Conservation (phyloP, 192 early-diverging fungal genomes). For the Rhizophagus sp. region DNA sequence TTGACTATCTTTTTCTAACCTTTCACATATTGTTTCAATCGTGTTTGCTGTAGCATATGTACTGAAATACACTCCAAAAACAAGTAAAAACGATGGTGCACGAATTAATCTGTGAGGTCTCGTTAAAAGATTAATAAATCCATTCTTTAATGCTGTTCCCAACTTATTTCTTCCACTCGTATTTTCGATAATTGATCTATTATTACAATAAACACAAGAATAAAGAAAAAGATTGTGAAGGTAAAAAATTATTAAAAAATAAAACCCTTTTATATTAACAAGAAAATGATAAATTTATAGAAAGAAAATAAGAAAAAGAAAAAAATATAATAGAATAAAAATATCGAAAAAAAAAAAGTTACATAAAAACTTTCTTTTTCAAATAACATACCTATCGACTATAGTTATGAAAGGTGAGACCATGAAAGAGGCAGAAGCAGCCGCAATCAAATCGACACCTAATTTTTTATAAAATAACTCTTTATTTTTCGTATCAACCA, state of each 20-base stretch:
- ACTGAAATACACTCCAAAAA: conserved; percentile 39
- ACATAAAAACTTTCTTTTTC: neutral
- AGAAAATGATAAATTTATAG: neutral
- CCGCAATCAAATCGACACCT: conserved; percentile 39
- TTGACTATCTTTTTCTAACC: conserved; percentile 26
- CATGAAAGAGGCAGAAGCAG: conserved; percentile 33
- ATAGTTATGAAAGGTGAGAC: conserved; percentile 50
- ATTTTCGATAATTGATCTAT: conserved; percentile 51
- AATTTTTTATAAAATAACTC: neutral
- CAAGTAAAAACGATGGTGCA: conserved; percentile 34
- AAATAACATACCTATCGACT: conserved; percentile 43
- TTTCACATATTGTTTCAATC: conserved; percentile 42
- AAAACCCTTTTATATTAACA: neutral
- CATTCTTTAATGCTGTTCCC: conserved; percentile 33
- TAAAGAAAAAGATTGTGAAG: neutral
- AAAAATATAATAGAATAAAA: neutral
- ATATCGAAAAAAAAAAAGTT: neutral
- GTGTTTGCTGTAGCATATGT: conserved; percentile 46
- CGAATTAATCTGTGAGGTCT: conserved; percentile 38
- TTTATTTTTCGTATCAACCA: neutral
- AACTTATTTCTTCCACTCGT: conserved; percentile 42
- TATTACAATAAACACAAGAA: neutral
- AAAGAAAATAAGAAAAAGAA: neutral
- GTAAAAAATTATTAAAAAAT: neutral
- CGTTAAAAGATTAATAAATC: conserved; percentile 31